Percentiles rank a stretch among this genome's conserved stretches.
Evolutionary conservation across 306 rosid genomes (phyloP).

Genomic region (Cucumis melo): DNA sequence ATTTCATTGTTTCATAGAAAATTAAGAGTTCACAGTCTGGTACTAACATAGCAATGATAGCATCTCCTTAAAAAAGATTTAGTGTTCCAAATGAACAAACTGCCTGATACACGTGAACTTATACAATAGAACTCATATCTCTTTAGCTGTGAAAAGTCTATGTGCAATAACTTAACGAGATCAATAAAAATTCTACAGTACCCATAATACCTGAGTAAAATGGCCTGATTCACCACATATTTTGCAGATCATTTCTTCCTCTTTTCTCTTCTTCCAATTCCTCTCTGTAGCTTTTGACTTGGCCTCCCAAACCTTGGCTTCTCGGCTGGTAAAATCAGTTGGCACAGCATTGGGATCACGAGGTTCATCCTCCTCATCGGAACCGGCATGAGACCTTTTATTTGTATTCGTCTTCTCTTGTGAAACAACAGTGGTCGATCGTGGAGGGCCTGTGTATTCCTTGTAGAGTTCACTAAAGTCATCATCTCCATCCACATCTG

Average conservation of each 20-base stretch:
- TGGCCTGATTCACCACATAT: slow-evolving; percentile 94
- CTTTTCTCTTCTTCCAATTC: slow-evolving; percentile 98
- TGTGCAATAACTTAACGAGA: neutral
- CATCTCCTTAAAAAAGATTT: neutral
- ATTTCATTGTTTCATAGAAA: neutral
- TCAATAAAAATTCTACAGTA: neutral
- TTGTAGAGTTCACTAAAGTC: slow-evolving; percentile 86
- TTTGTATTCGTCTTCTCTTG: slow-evolving; percentile 45
- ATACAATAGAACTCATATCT: neutral
- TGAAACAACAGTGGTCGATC: slow-evolving; percentile 25
- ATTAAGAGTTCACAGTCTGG: neutral
- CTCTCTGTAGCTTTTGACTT: slow-evolving; percentile 98
- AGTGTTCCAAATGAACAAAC: neutral
- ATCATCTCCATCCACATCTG: slow-evolving; percentile 69
- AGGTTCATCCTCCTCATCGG: slow-evolving; percentile 71
- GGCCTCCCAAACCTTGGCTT: slow-evolving; percentile 99
- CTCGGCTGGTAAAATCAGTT: slow-evolving; percentile 93
- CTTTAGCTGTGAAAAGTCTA: neutral
- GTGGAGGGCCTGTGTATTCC: slow-evolving; percentile 89
- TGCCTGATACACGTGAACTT: neutral
- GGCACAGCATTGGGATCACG: slow-evolving; percentile 96
- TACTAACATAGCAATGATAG: neutral
- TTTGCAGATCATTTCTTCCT: slow-evolving; percentile 96
- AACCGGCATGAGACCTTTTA: slow-evolving; percentile 71
- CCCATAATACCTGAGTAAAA: slow-evolving; percentile 71